Conservation (phyloP, 2,329 filamentous ascomycete genomes). For the Claviceps capensis region DNA sequence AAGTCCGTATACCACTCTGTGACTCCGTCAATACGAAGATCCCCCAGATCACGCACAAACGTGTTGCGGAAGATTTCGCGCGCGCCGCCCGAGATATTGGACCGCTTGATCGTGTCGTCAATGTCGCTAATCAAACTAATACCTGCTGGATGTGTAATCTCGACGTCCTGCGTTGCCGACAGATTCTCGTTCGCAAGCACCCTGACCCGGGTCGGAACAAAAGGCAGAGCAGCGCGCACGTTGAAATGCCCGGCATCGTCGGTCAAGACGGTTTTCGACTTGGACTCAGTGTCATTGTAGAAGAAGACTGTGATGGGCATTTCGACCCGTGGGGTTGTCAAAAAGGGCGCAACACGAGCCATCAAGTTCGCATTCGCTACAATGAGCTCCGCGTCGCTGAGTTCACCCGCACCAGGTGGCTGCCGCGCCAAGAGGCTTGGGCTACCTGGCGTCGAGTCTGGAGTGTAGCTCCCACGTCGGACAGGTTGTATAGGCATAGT, state of each 20-base stretch:
- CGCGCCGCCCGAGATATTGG: conserved; percentile 74
- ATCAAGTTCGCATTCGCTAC: conserved; percentile 79
- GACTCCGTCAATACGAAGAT: conserved; percentile 76
- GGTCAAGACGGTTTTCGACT: conserved; percentile 72
- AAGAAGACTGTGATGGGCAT: conserved; percentile 86
- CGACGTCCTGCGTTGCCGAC: conserved; percentile 65
- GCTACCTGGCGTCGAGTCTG: conserved; percentile 28
- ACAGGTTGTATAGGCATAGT: conserved; percentile 12
- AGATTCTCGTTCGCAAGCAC: conserved; percentile 77
- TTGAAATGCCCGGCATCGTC: conserved; percentile 83
- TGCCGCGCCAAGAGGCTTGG: conserved; percentile 27
- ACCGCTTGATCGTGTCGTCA: conserved; percentile 94
- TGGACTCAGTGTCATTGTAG: conserved; percentile 72
- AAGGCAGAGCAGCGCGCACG: conserved; percentile 68
- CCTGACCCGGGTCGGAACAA: conserved; percentile 78
- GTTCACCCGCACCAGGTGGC: conserved; percentile 32
- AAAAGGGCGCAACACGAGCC: conserved; percentile 75
- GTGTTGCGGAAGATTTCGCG: conserved; percentile 94
- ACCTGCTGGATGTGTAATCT: conserved; percentile 62
- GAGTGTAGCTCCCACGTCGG: conserved; percentile 20
- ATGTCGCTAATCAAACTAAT: conserved; percentile 95
- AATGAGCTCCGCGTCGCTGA: conserved; percentile 62
- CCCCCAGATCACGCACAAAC: conserved; percentile 73
- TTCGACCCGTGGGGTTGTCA: conserved; percentile 67
- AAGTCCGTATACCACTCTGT: conserved; percentile 77